Percentiles rank a stretch among this genome's conserved stretches.
phyloP scores from a whole-genome alignment of 768 basidiomycete genomes.

The Mycena amicta region DNA sequence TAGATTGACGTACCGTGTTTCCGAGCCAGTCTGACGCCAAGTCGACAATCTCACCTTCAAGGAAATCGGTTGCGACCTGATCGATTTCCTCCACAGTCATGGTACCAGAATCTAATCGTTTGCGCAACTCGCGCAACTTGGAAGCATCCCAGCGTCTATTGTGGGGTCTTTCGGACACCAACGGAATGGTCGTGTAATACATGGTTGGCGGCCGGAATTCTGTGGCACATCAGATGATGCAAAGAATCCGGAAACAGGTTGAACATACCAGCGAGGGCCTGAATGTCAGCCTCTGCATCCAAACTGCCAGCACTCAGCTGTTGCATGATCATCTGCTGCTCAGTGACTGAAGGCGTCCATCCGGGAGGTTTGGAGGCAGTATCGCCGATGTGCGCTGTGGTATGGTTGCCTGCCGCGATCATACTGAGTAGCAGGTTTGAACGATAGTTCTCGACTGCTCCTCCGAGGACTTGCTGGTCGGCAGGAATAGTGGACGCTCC shows the following conservation, averaged over 20 bases:
- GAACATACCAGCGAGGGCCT: constrained; percentile 80
- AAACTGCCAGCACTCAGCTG: constrained; percentile 78
- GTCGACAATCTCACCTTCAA: constrained; percentile 94
- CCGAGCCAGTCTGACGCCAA: constrained; percentile 98
- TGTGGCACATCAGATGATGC: constrained; percentile 40
- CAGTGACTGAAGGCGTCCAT: constrained; percentile 78
- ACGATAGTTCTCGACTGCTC: constrained; percentile 91
- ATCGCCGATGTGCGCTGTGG: constrained; percentile 55
- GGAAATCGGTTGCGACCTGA: constrained; percentile 83
- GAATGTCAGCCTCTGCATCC: constrained; percentile 84
- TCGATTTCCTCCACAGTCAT: constrained; percentile 88
- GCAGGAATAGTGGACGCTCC: constrained; percentile 92
- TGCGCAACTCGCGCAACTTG: constrained; percentile 90
- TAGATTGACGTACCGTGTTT: constrained; percentile 68
- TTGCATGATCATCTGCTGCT: constrained; percentile 97
- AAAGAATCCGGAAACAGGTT: not conserved
- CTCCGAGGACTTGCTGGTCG: constrained; percentile 91
- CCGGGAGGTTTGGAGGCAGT: constrained; percentile 62
- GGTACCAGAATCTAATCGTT: constrained; percentile 87
- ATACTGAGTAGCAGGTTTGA: constrained; percentile 89
- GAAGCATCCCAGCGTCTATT: constrained; percentile 93
- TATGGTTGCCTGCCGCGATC: constrained; percentile 77
- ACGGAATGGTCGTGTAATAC: constrained; percentile 96
- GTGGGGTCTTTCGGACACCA: constrained; percentile 81
- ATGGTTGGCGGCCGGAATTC: constrained; percentile 91